Base-by-base conservation (phyloP, 2,329 filamentous ascomycete genomes). In the Sphaerulina musiva region DNA sequence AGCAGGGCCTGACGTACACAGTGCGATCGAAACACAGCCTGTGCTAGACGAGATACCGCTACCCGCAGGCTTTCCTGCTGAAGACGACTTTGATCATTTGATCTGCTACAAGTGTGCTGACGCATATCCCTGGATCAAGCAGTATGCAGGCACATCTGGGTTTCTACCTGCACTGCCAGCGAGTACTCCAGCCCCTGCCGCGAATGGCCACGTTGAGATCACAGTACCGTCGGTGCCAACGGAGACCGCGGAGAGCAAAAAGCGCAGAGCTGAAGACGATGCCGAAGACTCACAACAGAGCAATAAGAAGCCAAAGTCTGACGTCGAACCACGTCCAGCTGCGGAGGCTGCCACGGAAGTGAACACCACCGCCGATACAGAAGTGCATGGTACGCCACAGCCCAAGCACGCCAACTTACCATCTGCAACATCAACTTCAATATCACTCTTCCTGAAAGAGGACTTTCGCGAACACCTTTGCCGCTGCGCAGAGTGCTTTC, bases 91-190 rank as follows among this genome's bases (percentile, higher is more conserved):
- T 61, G 89, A 95, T 50, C 82, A 85, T 29, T 86, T 97, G 65
- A 80, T 98, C 38, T 98, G 93, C 75, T 95, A 93, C 76, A 95
- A 95, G 68, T 98, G 93, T 64, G 80, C 95, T 11, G 84, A 91
- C 40, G 82, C 89, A 1, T 82, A 90, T 63, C 88, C 90, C 0
- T 98, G 93, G 93, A 85, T 97, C 69, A 95, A 92, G 73, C 78
- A 78, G 59, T 97, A 97, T 68, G 90, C 88, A 5, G 86, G 86
- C 1, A 81, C 87, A 0, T 68, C 81, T 0, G 90, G 91, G 0
- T 97, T 98, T 65, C 75, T 97, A 0, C 77, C 82, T 0, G 80
- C 91, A 0, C 80, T 96, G 0, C 85, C 83, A 6, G 59, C 62
- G 2, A 48, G 63, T 34, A 51, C 48, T 11, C 40, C 46, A n/a